Evolutionary conservation across 2,329 filamentous ascomycete species (phyloP).

Genomic region (Aspergillus sp.): DNA sequence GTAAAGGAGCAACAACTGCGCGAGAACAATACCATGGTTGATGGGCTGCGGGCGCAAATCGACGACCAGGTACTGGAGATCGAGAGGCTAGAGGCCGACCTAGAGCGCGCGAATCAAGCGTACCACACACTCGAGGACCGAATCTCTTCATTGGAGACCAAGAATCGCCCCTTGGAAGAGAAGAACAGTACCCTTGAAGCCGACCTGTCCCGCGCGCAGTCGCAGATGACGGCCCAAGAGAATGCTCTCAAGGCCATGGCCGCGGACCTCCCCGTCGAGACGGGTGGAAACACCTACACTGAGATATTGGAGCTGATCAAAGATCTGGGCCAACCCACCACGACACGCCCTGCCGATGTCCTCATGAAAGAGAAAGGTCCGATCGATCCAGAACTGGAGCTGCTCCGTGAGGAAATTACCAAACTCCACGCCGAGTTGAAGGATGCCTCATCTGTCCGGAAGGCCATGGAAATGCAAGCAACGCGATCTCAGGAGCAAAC

Average conservation of each 20-base stretch:
- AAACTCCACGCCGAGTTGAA: conserved; percentile 31
- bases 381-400: conserved; percentile 20
- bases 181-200: conserved; percentile 38
- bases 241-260: conserved; percentile 39
- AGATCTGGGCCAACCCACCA: conserved; percentile 27
- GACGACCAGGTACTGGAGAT: conserved; percentile 36
- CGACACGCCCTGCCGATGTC: conserved; percentile 12
- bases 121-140: conserved; percentile 35
- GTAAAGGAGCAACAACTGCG: conserved; percentile 35
- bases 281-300: conserved; percentile 34
- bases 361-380: conserved; percentile 19
- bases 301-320: conserved; percentile 42
- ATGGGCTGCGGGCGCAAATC: conserved; percentile 35
- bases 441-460: conserved; percentile 27
- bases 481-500: conserved; percentile 37
- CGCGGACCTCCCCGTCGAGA: conserved; percentile 33
- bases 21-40: conserved; percentile 38
- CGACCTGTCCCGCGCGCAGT: conserved; percentile 34
- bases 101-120: conserved; percentile 33
- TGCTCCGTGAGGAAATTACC: conserved; percentile 28
- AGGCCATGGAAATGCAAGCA: conserved; percentile 35
- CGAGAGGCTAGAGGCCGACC: conserved; percentile 34
- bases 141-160: conserved; percentile 34
- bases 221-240: conserved; percentile 37
- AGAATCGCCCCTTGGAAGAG: conserved; percentile 37